A percentile compares a stretch with the other conserved stretches of the same genome.
These are phyloP conservation scores for Samsoniella hepiali DNA, from an alignment of 2,329 filamentous ascomycete species.

Conservation along the genomic window DNA sequence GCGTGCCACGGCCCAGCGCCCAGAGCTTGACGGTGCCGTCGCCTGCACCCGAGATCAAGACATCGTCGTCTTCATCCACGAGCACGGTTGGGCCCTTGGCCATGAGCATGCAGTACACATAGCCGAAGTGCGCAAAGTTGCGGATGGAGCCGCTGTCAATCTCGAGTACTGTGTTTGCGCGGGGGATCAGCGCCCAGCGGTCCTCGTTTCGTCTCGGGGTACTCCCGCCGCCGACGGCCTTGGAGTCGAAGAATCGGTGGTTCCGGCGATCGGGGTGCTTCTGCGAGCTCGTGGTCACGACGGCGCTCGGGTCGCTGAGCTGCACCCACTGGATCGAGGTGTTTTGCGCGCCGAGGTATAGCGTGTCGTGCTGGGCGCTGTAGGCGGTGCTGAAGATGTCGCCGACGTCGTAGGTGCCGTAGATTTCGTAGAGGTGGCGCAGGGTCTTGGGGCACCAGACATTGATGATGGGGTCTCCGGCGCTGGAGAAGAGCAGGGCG, in stretches of 20 bases:
- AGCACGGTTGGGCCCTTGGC: conserved; percentile 66
- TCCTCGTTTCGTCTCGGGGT: conserved; percentile 69
- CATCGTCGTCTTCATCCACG: conserved; percentile 70
- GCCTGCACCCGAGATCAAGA: conserved; percentile 85
- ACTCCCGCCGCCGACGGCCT: conserved; percentile 75
- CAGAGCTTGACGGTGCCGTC: conserved; percentile 96
- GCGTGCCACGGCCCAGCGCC: conserved; percentile 51
- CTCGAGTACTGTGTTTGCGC: conserved; percentile 62
- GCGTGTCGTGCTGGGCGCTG: conserved; percentile 71
- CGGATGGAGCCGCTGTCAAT: conserved; percentile 76
- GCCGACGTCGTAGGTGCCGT: conserved; percentile 89
- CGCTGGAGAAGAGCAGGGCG: conserved; percentile 81
- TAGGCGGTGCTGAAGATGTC: conserved; percentile 96
- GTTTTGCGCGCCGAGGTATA: conserved; percentile 92
- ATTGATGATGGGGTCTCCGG: conserved; percentile 90
- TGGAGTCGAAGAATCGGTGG: conserved; percentile 90
- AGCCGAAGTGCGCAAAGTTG: conserved; percentile 92
- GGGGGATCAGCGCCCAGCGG: conserved; percentile 52
- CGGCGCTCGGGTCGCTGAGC: conserved; percentile 60
- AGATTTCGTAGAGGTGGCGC: conserved; percentile 79
- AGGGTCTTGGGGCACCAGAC: conserved; percentile 83
- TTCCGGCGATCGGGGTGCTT: conserved; percentile 73
- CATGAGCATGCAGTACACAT: conserved; percentile 94
- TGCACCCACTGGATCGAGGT: conserved; percentile 92
- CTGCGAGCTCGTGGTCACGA: conserved; percentile 59